A percentile compares a stretch with the other conserved stretches of the same genome.
Evolutionary conservation across 441 rosid species (phyloP).

Genomic region (Theobroma grandiflorum): DNA sequence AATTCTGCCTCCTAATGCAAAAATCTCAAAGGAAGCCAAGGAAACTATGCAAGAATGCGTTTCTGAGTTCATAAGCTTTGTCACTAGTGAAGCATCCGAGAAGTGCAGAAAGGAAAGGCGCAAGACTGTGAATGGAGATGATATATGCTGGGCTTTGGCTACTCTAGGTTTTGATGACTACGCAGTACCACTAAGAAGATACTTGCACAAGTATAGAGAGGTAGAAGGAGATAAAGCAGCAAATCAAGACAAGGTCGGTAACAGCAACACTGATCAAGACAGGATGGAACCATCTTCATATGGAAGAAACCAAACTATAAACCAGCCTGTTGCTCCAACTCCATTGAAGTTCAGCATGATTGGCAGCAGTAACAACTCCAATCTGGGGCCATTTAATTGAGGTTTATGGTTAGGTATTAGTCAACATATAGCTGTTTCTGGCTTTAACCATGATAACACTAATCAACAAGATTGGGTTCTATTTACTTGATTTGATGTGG

Average conservation of each 20-base stretch:
- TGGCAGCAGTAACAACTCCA: slow-evolving; percentile 1
- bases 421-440: background rate
- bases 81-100: slow-evolving; percentile 66
- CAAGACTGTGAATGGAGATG: slow-evolving; percentile 67
- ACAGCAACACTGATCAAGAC: slow-evolving; percentile 22
- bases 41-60: slow-evolving; percentile 76
- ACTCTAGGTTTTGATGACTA: slow-evolving; percentile 61
- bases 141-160: slow-evolving; percentile 62
- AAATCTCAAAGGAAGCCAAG: slow-evolving; percentile 67
- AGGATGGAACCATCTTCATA: slow-evolving; percentile 21
- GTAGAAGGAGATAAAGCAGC: slow-evolving; percentile 52
- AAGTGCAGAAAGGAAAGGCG: slow-evolving; percentile 63
- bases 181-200: slow-evolving; percentile 44
- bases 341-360: slow-evolving; percentile 3
- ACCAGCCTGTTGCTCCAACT: background rate
- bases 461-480: background rate
- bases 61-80: slow-evolving; percentile 66
- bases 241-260: slow-evolving; percentile 36
- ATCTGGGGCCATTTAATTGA: slow-evolving; percentile 15
- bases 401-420: slow-evolving; percentile 1
- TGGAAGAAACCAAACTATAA: background rate
- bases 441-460: slow-evolving; percentile 18
- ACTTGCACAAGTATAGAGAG: slow-evolving; percentile 54
- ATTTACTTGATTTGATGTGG: background rate
- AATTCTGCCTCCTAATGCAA: slow-evolving; percentile 57